Conservation (phyloP, 352 stramenopile genomes). For the Globisporangium solare region DNA sequence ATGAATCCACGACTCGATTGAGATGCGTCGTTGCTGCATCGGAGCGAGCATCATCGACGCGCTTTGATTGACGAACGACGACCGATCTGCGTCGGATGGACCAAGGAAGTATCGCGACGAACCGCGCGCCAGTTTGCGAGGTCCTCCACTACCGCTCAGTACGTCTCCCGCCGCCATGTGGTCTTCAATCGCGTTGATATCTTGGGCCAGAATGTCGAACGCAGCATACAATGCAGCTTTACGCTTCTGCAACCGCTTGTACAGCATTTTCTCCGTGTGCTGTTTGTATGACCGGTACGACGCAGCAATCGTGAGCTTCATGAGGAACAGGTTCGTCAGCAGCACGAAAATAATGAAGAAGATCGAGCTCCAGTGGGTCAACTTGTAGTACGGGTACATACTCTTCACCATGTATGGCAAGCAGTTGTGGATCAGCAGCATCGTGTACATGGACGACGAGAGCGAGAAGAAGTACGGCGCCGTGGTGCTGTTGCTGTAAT, state of each 20-base stretch:
- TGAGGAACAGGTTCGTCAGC: constrained; percentile 74
- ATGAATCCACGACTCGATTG: constrained; percentile 63
- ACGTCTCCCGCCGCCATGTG: constrained; percentile 3
- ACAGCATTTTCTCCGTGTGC: constrained; percentile 81
- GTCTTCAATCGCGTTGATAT: constrained; percentile 45
- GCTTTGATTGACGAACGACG: constrained; percentile 33
- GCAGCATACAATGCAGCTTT: constrained; percentile 72
- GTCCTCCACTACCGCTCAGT: not conserved
- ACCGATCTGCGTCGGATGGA: constrained; percentile 26
- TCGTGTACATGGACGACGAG: constrained; percentile 73
- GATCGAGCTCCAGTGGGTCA: constrained; percentile 72
- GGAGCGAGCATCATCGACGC: constrained; percentile 32
- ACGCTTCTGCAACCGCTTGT: constrained; percentile 81
- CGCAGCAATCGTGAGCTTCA: constrained; percentile 83
- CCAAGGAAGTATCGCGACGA: constrained; percentile 62
- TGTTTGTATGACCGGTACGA: constrained; percentile 85
- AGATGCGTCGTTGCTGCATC: constrained; percentile 49
- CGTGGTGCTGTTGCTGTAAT: constrained; percentile 39
- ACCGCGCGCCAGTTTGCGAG: constrained; percentile 25
- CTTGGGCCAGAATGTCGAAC: constrained; percentile 68
- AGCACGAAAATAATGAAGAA: constrained; percentile 82
- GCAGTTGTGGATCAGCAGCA: constrained; percentile 78
- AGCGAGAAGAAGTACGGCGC: constrained; percentile 70
- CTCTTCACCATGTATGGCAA: constrained; percentile 77
- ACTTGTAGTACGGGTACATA: constrained; percentile 80